Conservation (phyloP, 306 rosid species). For the Cucumis cinereus region DNA sequence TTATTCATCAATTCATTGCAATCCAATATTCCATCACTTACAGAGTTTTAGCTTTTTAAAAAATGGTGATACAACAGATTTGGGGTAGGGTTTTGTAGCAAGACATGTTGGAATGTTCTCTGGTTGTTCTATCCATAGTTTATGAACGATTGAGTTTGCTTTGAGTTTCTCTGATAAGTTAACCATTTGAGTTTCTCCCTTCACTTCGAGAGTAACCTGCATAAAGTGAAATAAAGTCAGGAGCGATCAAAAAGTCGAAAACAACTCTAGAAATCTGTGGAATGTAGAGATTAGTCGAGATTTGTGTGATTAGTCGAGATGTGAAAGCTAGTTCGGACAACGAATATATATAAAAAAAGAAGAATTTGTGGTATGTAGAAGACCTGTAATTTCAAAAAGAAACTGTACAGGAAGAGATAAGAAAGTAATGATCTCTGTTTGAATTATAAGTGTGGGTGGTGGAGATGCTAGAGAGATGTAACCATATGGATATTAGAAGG, state of each 20-base stretch:
- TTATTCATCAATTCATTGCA: neutral
- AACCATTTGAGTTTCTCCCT: conserved; percentile 58
- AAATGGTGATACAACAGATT: conserved; percentile 39
- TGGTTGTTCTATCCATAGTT: conserved; percentile 77
- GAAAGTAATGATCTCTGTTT: neutral
- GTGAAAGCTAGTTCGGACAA: too few relatives aligned
- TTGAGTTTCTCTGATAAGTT: conserved; percentile 62
- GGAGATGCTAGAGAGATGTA: neutral
- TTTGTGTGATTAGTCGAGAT: too few relatives aligned
- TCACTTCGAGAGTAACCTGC: conserved; percentile 78
- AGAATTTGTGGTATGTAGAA: neutral
- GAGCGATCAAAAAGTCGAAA: too few relatives aligned
- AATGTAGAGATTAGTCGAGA: too few relatives aligned
- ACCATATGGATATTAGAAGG: neutral
- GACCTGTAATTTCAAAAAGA: neutral
- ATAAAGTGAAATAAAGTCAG: neutral
- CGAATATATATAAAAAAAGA: too few relatives aligned
- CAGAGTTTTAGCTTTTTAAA: conserved; percentile 79
- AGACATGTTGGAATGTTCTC: conserved; percentile 73
- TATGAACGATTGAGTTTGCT: conserved; percentile 49
- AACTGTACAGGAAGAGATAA: neutral
- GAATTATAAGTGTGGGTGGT: neutral
- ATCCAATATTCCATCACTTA: conserved; percentile 27
- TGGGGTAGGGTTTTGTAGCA: conserved; percentile 81
- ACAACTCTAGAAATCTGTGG: too few relatives aligned